Conservation (phyloP, 768 basidiomycete genomes). For the Mycena kentingensis region DNA sequence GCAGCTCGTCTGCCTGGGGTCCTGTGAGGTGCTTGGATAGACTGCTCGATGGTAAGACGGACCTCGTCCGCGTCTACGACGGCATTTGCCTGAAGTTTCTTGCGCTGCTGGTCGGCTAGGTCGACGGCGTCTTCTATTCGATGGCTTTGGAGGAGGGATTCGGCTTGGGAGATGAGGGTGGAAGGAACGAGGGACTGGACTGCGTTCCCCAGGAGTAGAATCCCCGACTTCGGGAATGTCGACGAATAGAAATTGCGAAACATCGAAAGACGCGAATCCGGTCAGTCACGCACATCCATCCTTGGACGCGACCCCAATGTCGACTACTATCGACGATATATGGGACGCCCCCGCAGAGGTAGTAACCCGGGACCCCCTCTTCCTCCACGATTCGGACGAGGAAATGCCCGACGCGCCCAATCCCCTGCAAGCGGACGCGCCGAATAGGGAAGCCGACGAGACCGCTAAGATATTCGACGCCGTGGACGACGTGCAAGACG, state of each 20-base stretch:
- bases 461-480: constrained; percentile 43
- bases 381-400: constrained; percentile 22
- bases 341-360: constrained; percentile 54
- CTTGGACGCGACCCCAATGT: constrained; percentile 26
- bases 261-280: not conserved
- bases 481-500: constrained; percentile 33
- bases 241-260: constrained; percentile 22
- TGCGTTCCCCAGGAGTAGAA: constrained; percentile 66
- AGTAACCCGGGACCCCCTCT: constrained; percentile 22
- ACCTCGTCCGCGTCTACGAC: constrained; percentile 60
- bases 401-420: constrained; percentile 26
- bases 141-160: constrained; percentile 65
- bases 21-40: not conserved
- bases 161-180: constrained; percentile 72
- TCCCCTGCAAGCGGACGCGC: constrained; percentile 40
- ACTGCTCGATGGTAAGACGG: constrained; percentile 19
- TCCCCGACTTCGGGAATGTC: constrained; percentile 65
- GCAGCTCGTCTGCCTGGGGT: constrained; percentile 63
- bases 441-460: constrained; percentile 51
- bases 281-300: constrained; percentile 15
- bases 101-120: constrained; percentile 61
- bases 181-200: constrained; percentile 70
- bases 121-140: constrained; percentile 64
- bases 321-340: constrained; percentile 53
- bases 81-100: constrained; percentile 55